Percentiles rank a stretch among this genome's conserved stretches.
phyloP scores from a whole-genome alignment of 805 yeast species.

The Wickerhamomyces bovis region DNA sequence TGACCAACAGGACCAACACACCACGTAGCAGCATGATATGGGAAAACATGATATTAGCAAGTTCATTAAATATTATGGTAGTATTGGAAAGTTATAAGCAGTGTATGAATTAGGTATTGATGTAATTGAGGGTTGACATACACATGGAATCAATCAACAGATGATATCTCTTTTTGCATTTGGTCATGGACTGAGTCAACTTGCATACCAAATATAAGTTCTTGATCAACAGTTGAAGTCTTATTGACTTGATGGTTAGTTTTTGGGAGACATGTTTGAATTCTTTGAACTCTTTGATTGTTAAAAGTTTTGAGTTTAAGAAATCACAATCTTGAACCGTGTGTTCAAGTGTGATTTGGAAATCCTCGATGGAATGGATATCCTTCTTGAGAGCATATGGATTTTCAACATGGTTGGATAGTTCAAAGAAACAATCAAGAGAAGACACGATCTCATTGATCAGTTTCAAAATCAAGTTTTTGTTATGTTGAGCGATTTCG shows the following conservation, averaged over 20 bases:
- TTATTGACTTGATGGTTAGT: not conserved
- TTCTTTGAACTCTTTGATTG: not conserved
- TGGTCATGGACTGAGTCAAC: not conserved
- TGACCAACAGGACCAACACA: too few relatives aligned
- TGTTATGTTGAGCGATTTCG: not conserved
- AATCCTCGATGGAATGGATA: not conserved
- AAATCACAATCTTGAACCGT: not conserved
- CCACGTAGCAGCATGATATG: too few relatives aligned
- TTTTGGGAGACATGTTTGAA: not conserved
- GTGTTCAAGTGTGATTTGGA: not conserved
- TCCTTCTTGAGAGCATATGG: not conserved
- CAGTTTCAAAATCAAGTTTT: not conserved
- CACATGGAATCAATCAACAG: not conserved
- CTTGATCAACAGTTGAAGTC: not conserved
- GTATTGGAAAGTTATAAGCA: too few relatives aligned
- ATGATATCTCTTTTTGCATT: not conserved
- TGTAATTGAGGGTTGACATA: not conserved
- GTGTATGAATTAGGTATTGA: not conserved
- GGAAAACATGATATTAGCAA: not conserved
- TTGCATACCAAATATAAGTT: not conserved
- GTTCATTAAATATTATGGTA: too few relatives aligned
- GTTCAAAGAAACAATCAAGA: not conserved
- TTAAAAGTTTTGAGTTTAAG: not conserved
- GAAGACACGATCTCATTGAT: not conserved
- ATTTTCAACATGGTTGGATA: not conserved